Percentiles rank a stretch among this genome's conserved stretches.
These are phyloP conservation scores for Candida adriatica DNA, from an alignment of 805 yeast genomes.

Conservation along the genomic window DNA sequence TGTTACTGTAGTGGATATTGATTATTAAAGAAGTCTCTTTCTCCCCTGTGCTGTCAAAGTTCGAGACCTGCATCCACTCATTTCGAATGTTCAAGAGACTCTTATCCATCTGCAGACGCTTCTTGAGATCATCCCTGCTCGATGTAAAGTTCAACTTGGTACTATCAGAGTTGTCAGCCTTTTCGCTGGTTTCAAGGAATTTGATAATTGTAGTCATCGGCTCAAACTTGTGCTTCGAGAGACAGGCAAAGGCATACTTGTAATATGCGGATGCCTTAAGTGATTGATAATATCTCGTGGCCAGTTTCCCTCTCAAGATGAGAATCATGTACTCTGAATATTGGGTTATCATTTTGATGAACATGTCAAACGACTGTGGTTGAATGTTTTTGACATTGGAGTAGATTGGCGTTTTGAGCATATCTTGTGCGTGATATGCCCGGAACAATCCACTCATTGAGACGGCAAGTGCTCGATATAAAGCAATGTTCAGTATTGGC, in stretches of 20 bases:
- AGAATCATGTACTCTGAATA: slow-evolving; percentile 5
- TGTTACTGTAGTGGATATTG: slow-evolving; percentile 12
- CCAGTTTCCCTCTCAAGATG: slow-evolving; percentile 8
- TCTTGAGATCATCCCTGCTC: slow-evolving; percentile 10
- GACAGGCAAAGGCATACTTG: slow-evolving; percentile 5
- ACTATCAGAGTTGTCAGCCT: slow-evolving; percentile 3
- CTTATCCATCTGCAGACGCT: slow-evolving; percentile 6
- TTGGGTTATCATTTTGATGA: slow-evolving; percentile 1
- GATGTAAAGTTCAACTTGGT: not conserved
- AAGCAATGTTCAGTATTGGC: slow-evolving; percentile 8
- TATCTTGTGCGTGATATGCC: slow-evolving; percentile 15
- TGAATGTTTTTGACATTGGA: not conserved
- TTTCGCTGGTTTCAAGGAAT: slow-evolving; percentile 14
- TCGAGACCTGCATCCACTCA: slow-evolving; percentile 16
- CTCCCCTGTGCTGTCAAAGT: slow-evolving; percentile 1
- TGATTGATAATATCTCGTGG: slow-evolving; percentile 10
- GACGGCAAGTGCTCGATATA: slow-evolving; percentile 3
- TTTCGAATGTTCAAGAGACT: slow-evolving; percentile 7
- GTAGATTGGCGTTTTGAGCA: slow-evolving; percentile 4
- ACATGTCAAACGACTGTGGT: slow-evolving; percentile 2
- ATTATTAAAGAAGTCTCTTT: slow-evolving; percentile 7
- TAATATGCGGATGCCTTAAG: slow-evolving; percentile 9
- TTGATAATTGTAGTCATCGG: slow-evolving; percentile 15
- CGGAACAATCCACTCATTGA: slow-evolving; percentile 6
- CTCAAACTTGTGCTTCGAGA: slow-evolving; percentile 10